Evolutionary conservation across 768 basidiomycete genomes (phyloP), one percentile per base, ranked within the genome.

Genomic region (Favolaschia claudopus): DNA sequence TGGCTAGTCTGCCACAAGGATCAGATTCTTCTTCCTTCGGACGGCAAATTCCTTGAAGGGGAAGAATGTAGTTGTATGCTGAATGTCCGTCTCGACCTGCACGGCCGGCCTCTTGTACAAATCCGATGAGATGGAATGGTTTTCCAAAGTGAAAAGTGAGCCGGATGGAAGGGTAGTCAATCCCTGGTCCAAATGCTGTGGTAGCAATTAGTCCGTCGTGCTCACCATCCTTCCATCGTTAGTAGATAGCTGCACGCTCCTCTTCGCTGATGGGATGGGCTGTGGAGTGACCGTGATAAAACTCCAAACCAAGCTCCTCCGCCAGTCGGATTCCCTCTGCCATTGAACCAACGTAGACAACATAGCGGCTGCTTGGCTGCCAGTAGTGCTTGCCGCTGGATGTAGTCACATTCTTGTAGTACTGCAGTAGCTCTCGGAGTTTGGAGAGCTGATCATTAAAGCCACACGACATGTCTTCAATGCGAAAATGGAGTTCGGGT

Each of bases 171-270:
- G 64, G 28, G 43, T 69, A 60, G 47, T 74, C 68, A 8, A 70
- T 72, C 0, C 73, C 72, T 0, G 65, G 66, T 7, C 65, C 68
- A 48, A 75, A 67, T 0, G 69, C 70, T 5, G 67, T 64, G 1
- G 69, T 72, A n/a, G 62, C 58, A 0, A 72, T 37, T 40, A 75
- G 59, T 2, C 63, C 22, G 1, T 22, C 46, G 0, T 15, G 1
- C 0, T 20, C 7, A 0, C 69, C 71, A 0, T 9, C 1, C 0
- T 15, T 31, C 72, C 72, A 76, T 1, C 25, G 7, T 0, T 33
- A 1, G 7, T 70, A 64, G 0, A 37, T 39, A 0, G 0, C 1
- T 0, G 17, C 2, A 0, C 38, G 46, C 2, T 60, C 31, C 8
- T 19, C 32, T 8, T 48, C 46, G 32, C 7, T 0, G 36, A 27